Conservation (phyloP, 129 eudicot genomes). For the Dittrichia graveolens region DNA sequence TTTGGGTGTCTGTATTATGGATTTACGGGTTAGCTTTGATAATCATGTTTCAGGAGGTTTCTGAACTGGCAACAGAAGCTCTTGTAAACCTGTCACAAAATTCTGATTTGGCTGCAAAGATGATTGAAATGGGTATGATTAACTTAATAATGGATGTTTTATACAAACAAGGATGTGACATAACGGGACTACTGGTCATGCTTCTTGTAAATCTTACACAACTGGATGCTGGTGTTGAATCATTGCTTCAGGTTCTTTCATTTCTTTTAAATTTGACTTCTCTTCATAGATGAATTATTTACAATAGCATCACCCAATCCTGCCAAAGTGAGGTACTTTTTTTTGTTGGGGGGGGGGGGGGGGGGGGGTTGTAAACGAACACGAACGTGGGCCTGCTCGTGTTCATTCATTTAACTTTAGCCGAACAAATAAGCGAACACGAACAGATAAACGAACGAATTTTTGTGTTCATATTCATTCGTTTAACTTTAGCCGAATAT, state of each 20-base stretch:
- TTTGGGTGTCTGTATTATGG: neutral
- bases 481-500: no score
- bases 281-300: neutral
- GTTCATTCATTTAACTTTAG: no score
- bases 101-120: constrained; percentile 62
- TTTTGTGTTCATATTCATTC: no score
- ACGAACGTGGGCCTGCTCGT: no score
- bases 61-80: constrained; percentile 87
- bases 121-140: neutral
- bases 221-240: constrained; percentile 86
- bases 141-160: constrained; percentile 56
- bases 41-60: constrained; percentile 62
- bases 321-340: no score
- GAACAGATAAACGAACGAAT: no score
- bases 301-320: no score
- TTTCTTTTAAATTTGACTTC: neutral
- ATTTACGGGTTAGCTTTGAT: neutral
- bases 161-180: constrained; percentile 59
- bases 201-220: constrained; percentile 9
- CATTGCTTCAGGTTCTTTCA: constrained; percentile 75
- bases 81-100: constrained; percentile 79
- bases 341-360: no score
- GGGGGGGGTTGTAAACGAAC: no score
- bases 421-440: no score
- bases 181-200: constrained; percentile 30